Conservation (phyloP, 2,329 filamentous ascomycete genomes). For the Fusarium continuum region DNA sequence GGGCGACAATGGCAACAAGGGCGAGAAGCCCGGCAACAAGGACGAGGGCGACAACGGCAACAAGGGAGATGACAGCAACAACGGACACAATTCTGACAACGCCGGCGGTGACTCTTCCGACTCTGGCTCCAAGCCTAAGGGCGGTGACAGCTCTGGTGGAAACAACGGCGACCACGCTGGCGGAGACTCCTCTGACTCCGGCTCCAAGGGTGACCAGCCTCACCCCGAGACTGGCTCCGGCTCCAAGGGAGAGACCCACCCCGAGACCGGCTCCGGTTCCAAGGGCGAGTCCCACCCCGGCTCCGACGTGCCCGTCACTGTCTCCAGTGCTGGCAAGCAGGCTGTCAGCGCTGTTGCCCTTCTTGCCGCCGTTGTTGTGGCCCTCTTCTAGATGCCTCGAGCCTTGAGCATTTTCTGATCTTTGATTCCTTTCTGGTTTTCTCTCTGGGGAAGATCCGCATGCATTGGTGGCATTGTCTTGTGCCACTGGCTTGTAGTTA, state of each 20-base stretch:
- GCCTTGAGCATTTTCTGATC: background rate
- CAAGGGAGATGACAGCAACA: too few species aligned
- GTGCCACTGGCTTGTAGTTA: constrained; percentile 26
- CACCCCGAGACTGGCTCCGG: background rate
- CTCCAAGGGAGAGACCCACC: background rate
- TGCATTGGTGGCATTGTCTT: constrained; percentile 12
- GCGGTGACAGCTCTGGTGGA: background rate
- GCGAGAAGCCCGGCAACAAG: fast-evolving
- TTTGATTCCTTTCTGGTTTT: constrained; percentile 14
- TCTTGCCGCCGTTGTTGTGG: constrained; percentile 30
- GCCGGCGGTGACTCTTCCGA: background rate
- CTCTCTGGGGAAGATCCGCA: constrained; percentile 10
- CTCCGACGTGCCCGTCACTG: constrained; percentile 22
- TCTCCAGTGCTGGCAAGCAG: constrained; percentile 33
- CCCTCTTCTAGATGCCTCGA: constrained; percentile 25
- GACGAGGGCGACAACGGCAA: fast-evolving
- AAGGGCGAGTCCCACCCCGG: background rate
- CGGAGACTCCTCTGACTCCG: background rate
- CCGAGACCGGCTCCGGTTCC: background rate
- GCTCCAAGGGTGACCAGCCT: background rate
- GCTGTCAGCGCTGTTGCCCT: constrained; percentile 31
- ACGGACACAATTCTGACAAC: background rate
- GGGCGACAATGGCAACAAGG: fast-evolving
- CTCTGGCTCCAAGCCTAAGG: background rate
- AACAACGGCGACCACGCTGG: too few species aligned